phyloP scores from a whole-genome alignment of 192 early-diverging fungal species.

The Coemansia sp. region DNA sequence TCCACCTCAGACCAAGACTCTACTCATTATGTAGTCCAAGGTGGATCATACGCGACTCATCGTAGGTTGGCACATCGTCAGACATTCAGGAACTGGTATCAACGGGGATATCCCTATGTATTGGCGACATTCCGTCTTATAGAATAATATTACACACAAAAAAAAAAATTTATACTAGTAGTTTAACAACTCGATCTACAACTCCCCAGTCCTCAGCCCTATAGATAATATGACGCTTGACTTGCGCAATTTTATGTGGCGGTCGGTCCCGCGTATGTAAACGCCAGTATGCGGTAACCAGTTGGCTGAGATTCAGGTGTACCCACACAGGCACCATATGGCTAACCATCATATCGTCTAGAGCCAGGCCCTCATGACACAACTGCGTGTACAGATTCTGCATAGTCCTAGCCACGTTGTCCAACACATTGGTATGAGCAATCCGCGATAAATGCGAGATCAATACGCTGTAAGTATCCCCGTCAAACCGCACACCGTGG shows the following conservation, averaged over 20 bases:
- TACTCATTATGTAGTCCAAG: constrained; percentile 81
- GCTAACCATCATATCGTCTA: constrained; percentile 18
- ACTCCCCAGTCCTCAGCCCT: constrained; percentile 19
- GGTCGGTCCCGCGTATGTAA: neutral
- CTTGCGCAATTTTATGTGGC: constrained; percentile 6
- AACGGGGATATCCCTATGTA: constrained; percentile 80
- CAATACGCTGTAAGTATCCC: constrained; percentile 31
- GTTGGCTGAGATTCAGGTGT: neutral
- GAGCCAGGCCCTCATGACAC: neutral
- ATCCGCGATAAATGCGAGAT: constrained; percentile 20
- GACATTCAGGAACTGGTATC: constrained; percentile 92
- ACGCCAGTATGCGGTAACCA: constrained; percentile 15
- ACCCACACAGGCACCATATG: constrained; percentile 35
- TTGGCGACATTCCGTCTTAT: constrained; percentile 74
- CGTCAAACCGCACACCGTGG: constrained; percentile 8
- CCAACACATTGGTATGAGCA: neutral
- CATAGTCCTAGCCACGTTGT: constrained; percentile 1
- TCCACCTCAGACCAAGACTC: constrained; percentile 29
- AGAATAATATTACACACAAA: too few relatives aligned
- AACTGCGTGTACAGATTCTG: constrained; percentile 19
- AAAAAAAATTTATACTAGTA: too few relatives aligned
- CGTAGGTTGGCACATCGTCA: constrained; percentile 70
- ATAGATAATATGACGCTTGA: constrained; percentile 17
- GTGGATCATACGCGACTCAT: constrained; percentile 87
- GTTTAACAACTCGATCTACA: neutral